These are phyloP conservation scores for Zizania palustris DNA, from an alignment of 202 grass and related monocot species.

Conservation along the genomic window DNA sequence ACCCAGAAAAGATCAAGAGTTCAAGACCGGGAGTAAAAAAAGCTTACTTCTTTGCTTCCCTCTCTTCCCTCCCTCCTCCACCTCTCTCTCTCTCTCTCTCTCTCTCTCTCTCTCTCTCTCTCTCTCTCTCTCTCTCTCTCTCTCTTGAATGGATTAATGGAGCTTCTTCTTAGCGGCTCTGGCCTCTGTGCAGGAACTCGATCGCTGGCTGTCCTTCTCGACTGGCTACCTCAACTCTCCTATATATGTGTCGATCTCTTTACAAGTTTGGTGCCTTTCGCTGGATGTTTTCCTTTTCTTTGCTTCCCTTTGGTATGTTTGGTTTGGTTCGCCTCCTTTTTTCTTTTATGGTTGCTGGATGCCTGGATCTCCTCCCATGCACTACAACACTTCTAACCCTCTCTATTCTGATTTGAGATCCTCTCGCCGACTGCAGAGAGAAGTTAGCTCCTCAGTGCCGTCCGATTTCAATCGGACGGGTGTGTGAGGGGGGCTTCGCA, in stretches of 20 bases:
- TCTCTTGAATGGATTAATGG: constrained; percentile 19
- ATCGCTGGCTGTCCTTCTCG: constrained; percentile 46
- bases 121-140: neutral
- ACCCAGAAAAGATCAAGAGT: constrained; percentile 14
- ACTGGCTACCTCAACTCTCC: constrained; percentile 13
- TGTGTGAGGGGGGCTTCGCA: no score
- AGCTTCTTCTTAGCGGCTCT: constrained; percentile 33
- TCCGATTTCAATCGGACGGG: no score
- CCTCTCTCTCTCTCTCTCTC: neutral
- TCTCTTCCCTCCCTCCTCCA: no score
- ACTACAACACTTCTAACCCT: constrained; percentile 37
- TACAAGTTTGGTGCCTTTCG: constrained; percentile 53
- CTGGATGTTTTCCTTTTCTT: constrained; percentile 39
- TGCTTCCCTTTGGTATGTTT: constrained; percentile 68
- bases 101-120: neutral
- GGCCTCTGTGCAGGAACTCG: neutral
- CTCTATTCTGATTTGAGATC: no score
- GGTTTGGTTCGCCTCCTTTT: constrained; percentile 63
- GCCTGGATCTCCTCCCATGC: constrained; percentile 38
- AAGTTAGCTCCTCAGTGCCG: no score
- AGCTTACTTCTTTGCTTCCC: constrained; percentile 14
- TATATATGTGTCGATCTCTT: constrained; percentile 50
- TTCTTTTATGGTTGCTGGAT: constrained; percentile 60
- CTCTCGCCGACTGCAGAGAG: no score
- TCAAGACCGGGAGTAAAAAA: neutral